Conservation (phyloP, 768 basidiomycete genomes). For the Sutorius australiensis region DNA sequence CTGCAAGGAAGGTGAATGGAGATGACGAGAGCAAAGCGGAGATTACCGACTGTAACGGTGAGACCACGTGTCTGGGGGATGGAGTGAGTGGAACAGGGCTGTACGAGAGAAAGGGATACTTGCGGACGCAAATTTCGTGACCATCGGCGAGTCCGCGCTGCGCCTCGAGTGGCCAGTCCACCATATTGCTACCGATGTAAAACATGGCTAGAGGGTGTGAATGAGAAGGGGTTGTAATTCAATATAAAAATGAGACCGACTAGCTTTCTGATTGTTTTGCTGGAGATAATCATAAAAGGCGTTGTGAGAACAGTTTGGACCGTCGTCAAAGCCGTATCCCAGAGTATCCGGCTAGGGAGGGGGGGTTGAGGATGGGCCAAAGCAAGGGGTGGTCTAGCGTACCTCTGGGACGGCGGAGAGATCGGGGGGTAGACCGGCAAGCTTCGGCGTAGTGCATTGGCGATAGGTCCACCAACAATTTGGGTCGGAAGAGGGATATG, state of each 20-base stretch:
- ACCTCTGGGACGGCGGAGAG: slow-evolving; percentile 48
- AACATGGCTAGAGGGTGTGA: slow-evolving; percentile 46
- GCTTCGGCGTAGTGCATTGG: slow-evolving; percentile 48
- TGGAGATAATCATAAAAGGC: slow-evolving; percentile 54
- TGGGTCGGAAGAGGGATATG: slow-evolving; percentile 40
- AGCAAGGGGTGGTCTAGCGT: not conserved
- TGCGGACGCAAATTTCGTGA: slow-evolving; percentile 59
- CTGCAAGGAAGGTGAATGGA: slow-evolving; percentile 26
- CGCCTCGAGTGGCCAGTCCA: slow-evolving; percentile 54
- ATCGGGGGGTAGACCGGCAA: slow-evolving; percentile 41
- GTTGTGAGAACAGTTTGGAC: slow-evolving; percentile 63
- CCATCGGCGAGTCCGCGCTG: slow-evolving; percentile 51
- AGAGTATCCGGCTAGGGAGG: slow-evolving; percentile 42
- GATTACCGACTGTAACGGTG: slow-evolving; percentile 43
- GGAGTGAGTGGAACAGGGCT: not conserved
- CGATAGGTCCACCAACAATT: slow-evolving; percentile 44
- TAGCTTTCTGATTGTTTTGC: slow-evolving; percentile 54
- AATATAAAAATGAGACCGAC: slow-evolving; percentile 20
- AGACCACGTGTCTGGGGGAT: slow-evolving; percentile 29
- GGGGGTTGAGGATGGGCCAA: not conserved
- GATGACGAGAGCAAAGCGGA: fast-evolving
- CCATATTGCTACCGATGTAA: slow-evolving; percentile 56
- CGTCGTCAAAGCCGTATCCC: slow-evolving; percentile 63
- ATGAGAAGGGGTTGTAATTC: not conserved
- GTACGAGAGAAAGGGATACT: slow-evolving; percentile 27